Evolutionary conservation across 1,139 yeast species (phyloP).

Genomic region (Yarrowia galli): DNA sequence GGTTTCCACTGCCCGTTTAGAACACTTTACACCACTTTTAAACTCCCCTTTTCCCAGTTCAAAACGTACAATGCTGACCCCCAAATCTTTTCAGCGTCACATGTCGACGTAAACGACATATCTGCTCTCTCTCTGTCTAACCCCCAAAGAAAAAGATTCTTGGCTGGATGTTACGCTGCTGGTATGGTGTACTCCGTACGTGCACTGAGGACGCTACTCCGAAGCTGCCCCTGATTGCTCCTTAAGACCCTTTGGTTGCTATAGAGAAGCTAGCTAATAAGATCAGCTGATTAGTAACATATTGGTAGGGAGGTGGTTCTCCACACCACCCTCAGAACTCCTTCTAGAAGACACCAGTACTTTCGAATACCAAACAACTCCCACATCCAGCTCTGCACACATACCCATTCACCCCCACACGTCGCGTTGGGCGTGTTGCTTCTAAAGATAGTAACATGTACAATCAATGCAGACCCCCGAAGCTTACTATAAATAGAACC

Average conservation of each 20-base stretch:
- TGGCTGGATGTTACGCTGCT: not conserved
- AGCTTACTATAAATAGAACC: conserved; percentile 27
- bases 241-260: not conserved
- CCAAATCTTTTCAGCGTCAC: not conserved
- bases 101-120: not conserved
- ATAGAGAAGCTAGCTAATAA: not conserved
- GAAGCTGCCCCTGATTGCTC: not conserved
- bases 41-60: no score
- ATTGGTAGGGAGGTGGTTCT: no score
- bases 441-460: conserved; percentile 37
- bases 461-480: conserved; percentile 32
- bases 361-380: no score
- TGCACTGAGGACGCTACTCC: no score
- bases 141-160: not conserved
- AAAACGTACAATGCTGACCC: not conserved
- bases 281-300: no score
- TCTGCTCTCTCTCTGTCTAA: not conserved
- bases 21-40: not conserved
- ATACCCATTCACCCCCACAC: no score
- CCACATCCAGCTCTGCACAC: not conserved
- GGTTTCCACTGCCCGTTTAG: not conserved
- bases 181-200: no score
- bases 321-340: no score
- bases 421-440: not conserved
- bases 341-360: no score